Evolutionary conservation across 805 yeast genomes (phyloP), one percentile per base, ranked within the genome.

Genomic region (Saccharomycopsis capsularis): DNA sequence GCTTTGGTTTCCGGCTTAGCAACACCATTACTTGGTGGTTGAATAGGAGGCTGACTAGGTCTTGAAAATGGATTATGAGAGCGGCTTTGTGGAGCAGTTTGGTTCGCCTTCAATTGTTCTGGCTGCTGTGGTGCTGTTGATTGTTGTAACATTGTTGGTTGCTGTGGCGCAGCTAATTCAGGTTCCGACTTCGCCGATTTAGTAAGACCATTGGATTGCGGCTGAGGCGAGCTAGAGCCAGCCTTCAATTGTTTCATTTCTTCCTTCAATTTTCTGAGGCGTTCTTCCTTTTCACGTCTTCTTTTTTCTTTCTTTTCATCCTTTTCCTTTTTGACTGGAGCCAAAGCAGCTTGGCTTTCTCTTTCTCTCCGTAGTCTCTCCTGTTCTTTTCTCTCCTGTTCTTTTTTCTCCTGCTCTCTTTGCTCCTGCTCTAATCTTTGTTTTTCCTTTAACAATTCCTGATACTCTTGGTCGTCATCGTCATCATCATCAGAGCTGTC

Each of bases 391-490:
- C 40, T 34, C 27, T 64, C 55, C 61, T 59, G 46, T 60, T 63
- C n/a, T 59, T 57, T 44, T 60, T 61, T 46, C 54, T 59, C 2
- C 64, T 66, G 55, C 75, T 81, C 66, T 70, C 53, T 45, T 66
- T 73, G 49, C 68, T 68, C 59, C 73, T 22, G 37, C 24, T 53
- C 52, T 24, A 53, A 36, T 23, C 50, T 37, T 36, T 47, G 37
- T 35, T 51, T 76, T 52, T 75, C 75, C 44, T 68, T 73, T 60
- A 76, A 60, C 46, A 77, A 60, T 3, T 66, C 71, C 24, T 67
- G 63, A 46, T 75, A 68, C 39, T 65, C 71, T 16, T 75, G 79
- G 25, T 76, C 80, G 2, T 66, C 75, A 22, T 70, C 65, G 35
- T 59, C 63, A 21, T 58, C 59, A 40, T 57, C 62, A 35, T 56